Base-by-base conservation (phyloP, 768 basidiomycete species). In the Pisolithus sp. region DNA sequence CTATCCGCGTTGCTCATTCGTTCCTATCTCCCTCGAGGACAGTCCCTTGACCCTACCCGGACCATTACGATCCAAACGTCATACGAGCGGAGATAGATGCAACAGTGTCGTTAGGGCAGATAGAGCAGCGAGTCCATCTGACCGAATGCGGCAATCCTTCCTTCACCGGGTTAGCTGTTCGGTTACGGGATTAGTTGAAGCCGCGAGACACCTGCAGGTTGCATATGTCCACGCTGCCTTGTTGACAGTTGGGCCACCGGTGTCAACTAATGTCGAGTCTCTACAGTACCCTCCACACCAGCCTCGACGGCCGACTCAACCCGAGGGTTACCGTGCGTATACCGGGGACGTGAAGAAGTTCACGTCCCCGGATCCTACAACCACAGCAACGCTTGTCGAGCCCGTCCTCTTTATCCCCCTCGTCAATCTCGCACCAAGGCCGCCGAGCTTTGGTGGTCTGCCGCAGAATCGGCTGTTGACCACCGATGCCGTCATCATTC, bases 151-250 rank as follows among this genome's bases (percentile, higher is more conserved):
- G 2, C 49, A 50, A 0, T 39, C 52, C 2, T 50, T 68, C 2
- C 60, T 61, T 1, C 49, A 55, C 23, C 72, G 63, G 24, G 64
- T 74, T 44, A 55, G 66, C 21, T 67, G 68, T 46, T 73, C 74
- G 3, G 69, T 74, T 13, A 53, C 64, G 18, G 71, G 69, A 44
- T 62, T 83, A 44, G 64, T 83, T 39, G 76, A 75, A 59, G 67
- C 78, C 0, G 83, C 81, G 7, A 75, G 74, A 52, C 76, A 76
- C 10, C 70, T 85, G 58, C 83, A 85, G 62, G 71, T 69, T 18
- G 79, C 76, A 34, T 85, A 83, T 56, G 74, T 83, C 53, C 67
- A 71, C 42, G 77, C 79, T 30, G 74, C 81, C 5, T 65, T 78
- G 62, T 79, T 78, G 62, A 64, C 74, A 26, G 71, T 74, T 50